These are phyloP conservation scores for Macrolepiota dolichaula DNA, from an alignment of 768 basidiomycete genomes.

Conservation along the genomic window DNA sequence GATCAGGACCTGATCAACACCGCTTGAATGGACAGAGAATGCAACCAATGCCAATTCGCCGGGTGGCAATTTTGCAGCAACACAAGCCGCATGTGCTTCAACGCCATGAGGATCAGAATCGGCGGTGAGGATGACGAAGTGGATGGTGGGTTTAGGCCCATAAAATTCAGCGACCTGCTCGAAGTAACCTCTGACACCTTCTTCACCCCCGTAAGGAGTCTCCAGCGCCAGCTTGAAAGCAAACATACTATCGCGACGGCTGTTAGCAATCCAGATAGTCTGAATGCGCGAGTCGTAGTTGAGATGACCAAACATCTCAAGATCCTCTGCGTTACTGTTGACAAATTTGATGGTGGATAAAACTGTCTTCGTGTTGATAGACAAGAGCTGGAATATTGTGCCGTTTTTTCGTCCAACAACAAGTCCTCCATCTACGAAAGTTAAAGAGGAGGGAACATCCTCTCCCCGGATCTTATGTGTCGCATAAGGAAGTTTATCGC, in stretches of 20 bases:
- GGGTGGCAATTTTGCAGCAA: slow-evolving; percentile 74
- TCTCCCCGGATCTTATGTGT: slow-evolving; percentile 76
- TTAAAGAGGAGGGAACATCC: slow-evolving; percentile 77
- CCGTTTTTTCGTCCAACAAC: slow-evolving; percentile 82
- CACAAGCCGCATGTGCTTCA: slow-evolving; percentile 80
- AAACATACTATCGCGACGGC: slow-evolving; percentile 78
- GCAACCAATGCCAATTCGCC: slow-evolving; percentile 80
- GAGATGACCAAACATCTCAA: slow-evolving; percentile 86
- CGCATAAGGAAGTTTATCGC: slow-evolving; percentile 72
- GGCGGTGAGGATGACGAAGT: slow-evolving; percentile 84
- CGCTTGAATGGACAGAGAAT: slow-evolving; percentile 87
- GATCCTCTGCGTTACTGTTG: slow-evolving; percentile 61
- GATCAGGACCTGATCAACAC: slow-evolving; percentile 85
- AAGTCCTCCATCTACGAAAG: slow-evolving; percentile 83
- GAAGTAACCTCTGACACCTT: slow-evolving; percentile 60
- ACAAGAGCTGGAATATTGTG: slow-evolving; percentile 79
- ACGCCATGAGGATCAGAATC: slow-evolving; percentile 81
- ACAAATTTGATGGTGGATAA: slow-evolving; percentile 79
- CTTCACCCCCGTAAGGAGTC: slow-evolving; percentile 57
- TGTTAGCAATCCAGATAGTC: slow-evolving; percentile 87
- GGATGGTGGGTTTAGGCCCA: slow-evolving; percentile 82
- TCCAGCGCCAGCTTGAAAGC: slow-evolving; percentile 76
- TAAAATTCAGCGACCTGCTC: slow-evolving; percentile 83
- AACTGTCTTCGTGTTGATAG: slow-evolving; percentile 68
- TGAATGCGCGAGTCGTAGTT: slow-evolving; percentile 83